Percentiles rank a stretch among this genome's conserved stretches.
These are phyloP conservation scores for Cladorrhinum sp. DNA, from an alignment of 2,329 filamentous ascomycete species.

Conservation along the genomic window DNA sequence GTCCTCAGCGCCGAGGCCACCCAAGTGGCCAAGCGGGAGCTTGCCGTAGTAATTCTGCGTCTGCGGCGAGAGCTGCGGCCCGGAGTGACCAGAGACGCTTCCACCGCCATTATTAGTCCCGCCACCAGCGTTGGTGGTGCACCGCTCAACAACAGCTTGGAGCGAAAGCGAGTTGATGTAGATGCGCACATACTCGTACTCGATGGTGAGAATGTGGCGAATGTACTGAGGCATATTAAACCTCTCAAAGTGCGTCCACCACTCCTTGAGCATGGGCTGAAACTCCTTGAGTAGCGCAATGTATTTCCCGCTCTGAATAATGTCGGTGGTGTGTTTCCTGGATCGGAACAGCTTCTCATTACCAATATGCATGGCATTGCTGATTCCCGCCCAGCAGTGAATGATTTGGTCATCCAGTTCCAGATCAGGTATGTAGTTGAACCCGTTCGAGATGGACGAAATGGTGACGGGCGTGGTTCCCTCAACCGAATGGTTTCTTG, in stretches of 20 bases:
- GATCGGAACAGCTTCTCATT: slow-evolving; percentile 88
- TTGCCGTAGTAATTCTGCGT: slow-evolving; percentile 64
- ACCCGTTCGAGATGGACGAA: slow-evolving; percentile 54
- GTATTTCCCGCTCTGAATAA: slow-evolving; percentile 85
- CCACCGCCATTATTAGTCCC: slow-evolving; percentile 33
- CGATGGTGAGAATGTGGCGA: slow-evolving; percentile 79
- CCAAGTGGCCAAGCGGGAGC: slow-evolving; percentile 60
- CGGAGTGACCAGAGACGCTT: slow-evolving; percentile 29
- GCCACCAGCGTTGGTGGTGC: slow-evolving; percentile 66
- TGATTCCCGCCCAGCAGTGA: slow-evolving; percentile 92
- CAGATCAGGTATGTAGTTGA: slow-evolving; percentile 65
- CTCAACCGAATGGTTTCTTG: slow-evolving; percentile 48
- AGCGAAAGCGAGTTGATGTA: slow-evolving; percentile 93
- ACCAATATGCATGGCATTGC: slow-evolving; percentile 84
- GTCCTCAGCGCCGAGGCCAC: slow-evolving; percentile 62
- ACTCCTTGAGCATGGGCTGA: slow-evolving; percentile 71
- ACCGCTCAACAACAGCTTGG: slow-evolving; percentile 91
- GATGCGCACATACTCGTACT: slow-evolving; percentile 92
- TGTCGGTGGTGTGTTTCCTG: slow-evolving; percentile 79
- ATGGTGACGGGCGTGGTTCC: slow-evolving; percentile 60
- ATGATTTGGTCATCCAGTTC: slow-evolving; percentile 68
- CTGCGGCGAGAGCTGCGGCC: slow-evolving; percentile 54
- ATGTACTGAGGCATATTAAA: slow-evolving; percentile 65
- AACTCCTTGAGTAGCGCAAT: slow-evolving; percentile 77
- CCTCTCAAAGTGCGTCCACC: slow-evolving; percentile 79